Conservation (phyloP, 108 stramenopile genomes). For the Halocafeteria seosinensis region DNA sequence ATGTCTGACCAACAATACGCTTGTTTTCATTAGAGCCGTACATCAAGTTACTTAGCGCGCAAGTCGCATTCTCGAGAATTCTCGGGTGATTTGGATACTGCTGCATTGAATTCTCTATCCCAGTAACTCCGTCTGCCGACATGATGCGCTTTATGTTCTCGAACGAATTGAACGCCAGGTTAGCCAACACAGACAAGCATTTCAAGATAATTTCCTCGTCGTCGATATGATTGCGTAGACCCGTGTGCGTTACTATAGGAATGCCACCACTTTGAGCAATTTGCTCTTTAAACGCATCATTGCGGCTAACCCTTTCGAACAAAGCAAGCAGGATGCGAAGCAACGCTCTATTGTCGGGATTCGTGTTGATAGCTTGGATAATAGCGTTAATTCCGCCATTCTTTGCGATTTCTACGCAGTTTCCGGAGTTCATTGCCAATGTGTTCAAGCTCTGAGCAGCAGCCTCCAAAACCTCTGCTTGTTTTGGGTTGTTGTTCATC, state of each 20-base stretch:
- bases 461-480: not conserved
- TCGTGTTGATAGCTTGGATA: not conserved
- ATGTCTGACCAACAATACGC: not conserved
- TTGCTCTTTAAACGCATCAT: constrained; percentile 8
- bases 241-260: constrained; percentile 5
- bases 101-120: not conserved
- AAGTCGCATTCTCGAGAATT: not conserved
- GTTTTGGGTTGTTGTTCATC: not conserved
- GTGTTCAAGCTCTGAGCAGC: not conserved
- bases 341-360: constrained; percentile 8
- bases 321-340: constrained; percentile 1
- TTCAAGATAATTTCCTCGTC: not conserved
- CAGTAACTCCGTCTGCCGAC: not conserved
- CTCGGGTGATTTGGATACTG: not conserved
- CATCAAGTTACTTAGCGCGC: constrained; percentile 14
- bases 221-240: not conserved
- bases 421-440: not conserved
- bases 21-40: constrained; percentile 11
- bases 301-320: constrained; percentile 11
- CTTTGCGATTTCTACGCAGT: not conserved
- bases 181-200: constrained; percentile 3
- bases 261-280: constrained; percentile 9
- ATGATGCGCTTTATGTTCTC: not conserved
- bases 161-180: constrained; percentile 5
- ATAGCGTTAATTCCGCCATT: not conserved